Evolutionary conservation across 208 protist species (phyloP), one percentile per base, ranked within the genome.

Genomic region (Strigomonas culicis): DNA sequence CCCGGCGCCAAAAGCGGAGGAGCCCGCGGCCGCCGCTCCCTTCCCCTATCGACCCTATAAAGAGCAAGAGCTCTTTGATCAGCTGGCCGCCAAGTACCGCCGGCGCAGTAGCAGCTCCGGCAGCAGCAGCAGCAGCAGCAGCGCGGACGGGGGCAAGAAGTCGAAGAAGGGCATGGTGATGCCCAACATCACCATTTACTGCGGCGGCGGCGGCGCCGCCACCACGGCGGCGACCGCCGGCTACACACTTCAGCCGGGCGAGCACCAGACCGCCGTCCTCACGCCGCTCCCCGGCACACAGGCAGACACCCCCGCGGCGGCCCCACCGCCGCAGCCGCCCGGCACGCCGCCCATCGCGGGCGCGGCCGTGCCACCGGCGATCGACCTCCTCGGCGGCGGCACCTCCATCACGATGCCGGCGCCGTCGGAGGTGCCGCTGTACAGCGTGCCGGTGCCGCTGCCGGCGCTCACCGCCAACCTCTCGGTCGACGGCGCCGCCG

Each of bases 121-220:
- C 30, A 46, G 56, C 51, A 4, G 31, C 66, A 6, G 6, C 61
- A 24, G 3, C 63, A 56, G 4, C 64, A 30, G 1, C 52, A 13
- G 0, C 39, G 39, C 27, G 47, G 46, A 15, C 17, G 27, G n/a
- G n/a, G 24, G n/a, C 49, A 55, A 27, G 17, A 27, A 55, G 17
- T 30, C 8, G 13, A 27, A 55, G 49, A 55, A 55, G 7, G n/a
- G 27, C 17, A 30, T 27, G 7, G 27, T 30, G 10, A 22, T 66
- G 30, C 65, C 71, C 17, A 61, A 74, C 34, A 82, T 82, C 31
- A 63, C 66, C 34, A 72, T 82, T 15, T 67, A 82, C 24, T 82
- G 71, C 70, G 66, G 46, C 24, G 61, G 41, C 22, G 58, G 46
- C 28, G 21, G 36, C 11, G 31, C 32, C 36, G 62, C 34, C 15